A percentile compares a stretch with the other conserved stretches of the same genome.
phyloP scores from a whole-genome alignment of 306 rosid species.

The Cicer arietinum region DNA sequence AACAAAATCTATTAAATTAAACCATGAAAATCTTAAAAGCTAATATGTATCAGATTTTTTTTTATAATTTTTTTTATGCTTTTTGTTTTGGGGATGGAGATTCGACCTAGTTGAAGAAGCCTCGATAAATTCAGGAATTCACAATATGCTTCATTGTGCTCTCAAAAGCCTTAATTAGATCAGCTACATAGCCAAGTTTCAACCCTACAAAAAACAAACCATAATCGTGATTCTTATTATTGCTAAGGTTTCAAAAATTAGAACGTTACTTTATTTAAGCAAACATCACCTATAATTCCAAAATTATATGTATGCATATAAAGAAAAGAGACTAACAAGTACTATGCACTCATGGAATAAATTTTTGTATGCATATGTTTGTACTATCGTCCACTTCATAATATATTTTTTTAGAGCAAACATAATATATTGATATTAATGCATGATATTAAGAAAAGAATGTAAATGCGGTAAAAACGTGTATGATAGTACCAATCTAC shows the following conservation, averaged over 20 bases:
- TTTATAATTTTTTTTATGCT: not conserved
- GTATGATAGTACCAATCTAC: constrained; percentile 2
- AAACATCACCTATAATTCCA: not conserved
- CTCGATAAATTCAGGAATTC: constrained; percentile 36
- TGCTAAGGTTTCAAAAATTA: not conserved
- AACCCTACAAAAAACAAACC: constrained; percentile 46
- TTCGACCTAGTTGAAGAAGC: not conserved
- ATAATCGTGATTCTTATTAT: not conserved
- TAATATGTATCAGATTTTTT: constrained; percentile 3
- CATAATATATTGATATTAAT: not conserved
- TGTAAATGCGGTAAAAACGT: constrained; percentile 21
- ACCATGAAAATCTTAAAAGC: constrained; percentile 9
- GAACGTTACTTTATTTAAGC: not conserved
- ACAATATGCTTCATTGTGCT: constrained; percentile 38
- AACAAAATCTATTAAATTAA: constrained; percentile 3
- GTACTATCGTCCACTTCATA: not conserved
- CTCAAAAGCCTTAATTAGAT: constrained; percentile 37
- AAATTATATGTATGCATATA: not conserved
- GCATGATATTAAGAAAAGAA: not conserved
- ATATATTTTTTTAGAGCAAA: constrained; percentile 15
- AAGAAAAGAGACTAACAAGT: constrained; percentile 1
- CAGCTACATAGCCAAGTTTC: constrained; percentile 36
- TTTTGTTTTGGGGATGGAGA: not conserved
- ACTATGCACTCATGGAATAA: constrained; percentile 6
- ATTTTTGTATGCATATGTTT: not conserved